Evolutionary conservation across 495 filamentous ascomycete species (phyloP), one percentile per base, ranked within the genome.

Genomic region (Daldinia grandis): DNA sequence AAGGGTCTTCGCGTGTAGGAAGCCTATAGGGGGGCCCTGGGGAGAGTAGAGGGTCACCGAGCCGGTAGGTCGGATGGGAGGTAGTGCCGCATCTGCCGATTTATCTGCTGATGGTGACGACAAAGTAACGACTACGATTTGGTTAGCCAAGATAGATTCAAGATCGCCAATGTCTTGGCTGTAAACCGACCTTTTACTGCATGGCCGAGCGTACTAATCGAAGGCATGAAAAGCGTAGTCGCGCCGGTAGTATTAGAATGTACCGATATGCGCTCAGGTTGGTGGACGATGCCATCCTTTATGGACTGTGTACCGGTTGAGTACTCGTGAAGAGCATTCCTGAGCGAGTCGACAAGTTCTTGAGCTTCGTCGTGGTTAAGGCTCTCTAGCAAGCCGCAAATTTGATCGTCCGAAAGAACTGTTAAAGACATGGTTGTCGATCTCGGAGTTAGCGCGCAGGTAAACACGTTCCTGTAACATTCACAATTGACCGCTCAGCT

Each of bases 151-250:
- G 25, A 17, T 8, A 60, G n/a, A 58, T 59, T 59, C n/a, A 12
- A 40, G 38, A 59, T 42, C 4, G 35, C 30, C n/a, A 51, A 31
- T 44, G 19, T 60, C 28, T 30, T 35, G 35, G 6, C 33, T 24
- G 12, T 38, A 15, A 24, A 71, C 72, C 21, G 57, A 86, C 82
- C 84, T 75, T 87, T 87, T 58, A 86, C 76, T 15, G 81, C 84
- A 56, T 85, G 78, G 17, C 84, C 83, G 1, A 72, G 51, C 0
- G 81, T 71, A 58, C 79, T 83, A 24, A 81, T 87, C 2, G 92
- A 92, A 4, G 95, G 95, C 95, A 98, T 99, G 78, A 97, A 95
- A 31, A 98, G 83, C 0, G 92, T 97, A 3, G 92, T 96, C 44
- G 88, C 87, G 38, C 92, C 91, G 82, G 92, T 90, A 21, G 80